phyloP scores from a whole-genome alignment of 768 basidiomycete species.

The Sporobolomyces pararoseus region DNA sequence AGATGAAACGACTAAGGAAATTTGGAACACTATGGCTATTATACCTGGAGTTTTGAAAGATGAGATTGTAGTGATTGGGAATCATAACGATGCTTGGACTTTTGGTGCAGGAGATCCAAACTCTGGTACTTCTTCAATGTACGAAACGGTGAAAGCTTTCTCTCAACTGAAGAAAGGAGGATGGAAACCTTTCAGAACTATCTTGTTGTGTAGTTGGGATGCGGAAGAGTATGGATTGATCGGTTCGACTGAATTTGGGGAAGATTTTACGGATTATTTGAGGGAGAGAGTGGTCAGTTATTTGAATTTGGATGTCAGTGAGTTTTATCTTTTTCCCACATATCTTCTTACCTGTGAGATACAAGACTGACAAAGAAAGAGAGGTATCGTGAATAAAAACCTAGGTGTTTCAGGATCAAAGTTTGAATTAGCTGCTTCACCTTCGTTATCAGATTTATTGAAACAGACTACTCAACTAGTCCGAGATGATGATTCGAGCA shows the following conservation, averaged over 20 bases:
- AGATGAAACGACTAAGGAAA: conserved; percentile 64
- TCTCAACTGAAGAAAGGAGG: conserved; percentile 63
- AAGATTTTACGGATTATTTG: conserved; percentile 83
- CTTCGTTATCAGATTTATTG: conserved; percentile 75
- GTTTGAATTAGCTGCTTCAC: conserved; percentile 63
- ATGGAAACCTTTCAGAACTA: conserved; percentile 78
- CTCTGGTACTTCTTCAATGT: conserved; percentile 72
- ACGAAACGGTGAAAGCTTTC: conserved; percentile 72
- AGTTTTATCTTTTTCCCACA: conserved; percentile 13
- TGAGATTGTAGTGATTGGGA: conserved; percentile 81
- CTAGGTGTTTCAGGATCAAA: conserved; percentile 63
- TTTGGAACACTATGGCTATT: conserved; percentile 71
- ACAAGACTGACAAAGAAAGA: background rate
- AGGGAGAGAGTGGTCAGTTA: conserved; percentile 76
- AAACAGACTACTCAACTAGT: conserved; percentile 52
- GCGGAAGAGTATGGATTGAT: conserved; percentile 68
- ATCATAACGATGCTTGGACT: conserved; percentile 73
- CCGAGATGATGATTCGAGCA: no score
- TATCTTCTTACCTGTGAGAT: background rate
- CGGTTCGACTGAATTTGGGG: conserved; percentile 89
- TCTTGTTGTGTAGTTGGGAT: conserved; percentile 71
- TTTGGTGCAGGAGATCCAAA: conserved; percentile 74
- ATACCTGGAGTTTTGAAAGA: conserved; percentile 78
- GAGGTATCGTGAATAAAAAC: no score
- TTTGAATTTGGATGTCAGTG: conserved; percentile 64